Conservation (phyloP, 1,284 basidiomycete genomes). For the Leccinum solheimii region DNA sequence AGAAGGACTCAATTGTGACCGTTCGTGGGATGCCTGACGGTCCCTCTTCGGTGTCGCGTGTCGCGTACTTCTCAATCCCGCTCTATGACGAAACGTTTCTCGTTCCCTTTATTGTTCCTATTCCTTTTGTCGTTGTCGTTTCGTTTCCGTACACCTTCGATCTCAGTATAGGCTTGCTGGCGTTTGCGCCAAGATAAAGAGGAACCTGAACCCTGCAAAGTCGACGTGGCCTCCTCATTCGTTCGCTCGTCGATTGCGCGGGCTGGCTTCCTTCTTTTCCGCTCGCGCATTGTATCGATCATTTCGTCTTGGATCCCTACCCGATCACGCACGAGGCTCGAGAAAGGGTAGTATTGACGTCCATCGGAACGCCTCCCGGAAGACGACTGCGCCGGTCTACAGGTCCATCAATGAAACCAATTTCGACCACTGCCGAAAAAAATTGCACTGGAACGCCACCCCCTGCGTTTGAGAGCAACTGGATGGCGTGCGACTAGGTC, state of each 20-base stretch:
- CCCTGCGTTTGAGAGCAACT: neutral
- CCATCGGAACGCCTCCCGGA: neutral
- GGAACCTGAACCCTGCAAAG: neutral
- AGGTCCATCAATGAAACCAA: neutral
- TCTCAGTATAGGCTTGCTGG: neutral
- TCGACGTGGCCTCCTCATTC: constrained; percentile 4
- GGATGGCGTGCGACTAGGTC: neutral
- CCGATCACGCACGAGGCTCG: neutral
- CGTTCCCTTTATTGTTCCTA: neutral
- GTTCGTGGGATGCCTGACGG: neutral
- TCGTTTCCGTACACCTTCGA: neutral
- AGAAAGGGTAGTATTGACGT: neutral
- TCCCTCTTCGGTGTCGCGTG: neutral
- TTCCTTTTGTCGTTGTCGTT: neutral
- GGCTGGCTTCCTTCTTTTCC: neutral
- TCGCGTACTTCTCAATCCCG: neutral
- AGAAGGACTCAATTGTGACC: neutral
- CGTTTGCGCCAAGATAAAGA: neutral
- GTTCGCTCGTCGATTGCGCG: neutral
- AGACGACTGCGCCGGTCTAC: neutral
- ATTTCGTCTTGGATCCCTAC: neutral
- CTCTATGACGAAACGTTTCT: neutral
- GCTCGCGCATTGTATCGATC: neutral
- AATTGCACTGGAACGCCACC: neutral
- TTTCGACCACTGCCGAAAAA: neutral